Evolutionary conservation across 352 stramenopile genomes (phyloP).

Genomic region (Phytopythium boreale): DNA sequence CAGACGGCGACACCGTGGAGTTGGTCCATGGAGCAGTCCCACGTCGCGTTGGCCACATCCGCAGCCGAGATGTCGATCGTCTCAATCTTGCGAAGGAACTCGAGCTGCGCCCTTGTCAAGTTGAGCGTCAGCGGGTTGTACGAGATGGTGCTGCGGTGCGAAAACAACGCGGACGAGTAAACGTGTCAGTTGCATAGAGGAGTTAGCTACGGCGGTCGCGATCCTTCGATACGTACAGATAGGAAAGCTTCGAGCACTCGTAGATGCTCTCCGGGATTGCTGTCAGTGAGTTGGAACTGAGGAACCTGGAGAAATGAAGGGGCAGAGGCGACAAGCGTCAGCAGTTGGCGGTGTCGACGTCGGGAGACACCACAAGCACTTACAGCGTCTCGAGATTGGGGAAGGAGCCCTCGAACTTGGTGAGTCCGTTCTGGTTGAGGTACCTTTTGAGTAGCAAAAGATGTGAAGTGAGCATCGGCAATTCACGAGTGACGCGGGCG

Average conservation of each 20-base stretch:
- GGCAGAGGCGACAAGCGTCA: neutral
- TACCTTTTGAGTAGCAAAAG: neutral
- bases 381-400: slow-evolving; percentile 47
- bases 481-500: too few relatives aligned
- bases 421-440: slow-evolving; percentile 33
- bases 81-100: slow-evolving; percentile 38
- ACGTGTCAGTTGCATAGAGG: neutral
- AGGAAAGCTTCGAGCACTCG: slow-evolving; percentile 15
- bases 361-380: slow-evolving; percentile 7
- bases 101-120: slow-evolving; percentile 34
- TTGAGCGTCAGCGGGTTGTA: slow-evolving; percentile 17
- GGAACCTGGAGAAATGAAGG: slow-evolving; percentile 9
- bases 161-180: too few relatives aligned
- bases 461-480: too few relatives aligned
- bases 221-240: slow-evolving; percentile 13
- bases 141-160: neutral
- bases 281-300: slow-evolving; percentile 22
- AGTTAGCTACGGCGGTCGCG: neutral
- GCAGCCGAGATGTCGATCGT: slow-evolving; percentile 22
- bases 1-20: slow-evolving; percentile 15
- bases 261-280: slow-evolving; percentile 23
- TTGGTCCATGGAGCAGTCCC: slow-evolving; percentile 8
- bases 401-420: slow-evolving; percentile 42
- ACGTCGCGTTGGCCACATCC: slow-evolving; percentile 8
- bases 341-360: neutral